Base-by-base conservation (phyloP, 345 rosid species). In the Lepidium sativum region DNA sequence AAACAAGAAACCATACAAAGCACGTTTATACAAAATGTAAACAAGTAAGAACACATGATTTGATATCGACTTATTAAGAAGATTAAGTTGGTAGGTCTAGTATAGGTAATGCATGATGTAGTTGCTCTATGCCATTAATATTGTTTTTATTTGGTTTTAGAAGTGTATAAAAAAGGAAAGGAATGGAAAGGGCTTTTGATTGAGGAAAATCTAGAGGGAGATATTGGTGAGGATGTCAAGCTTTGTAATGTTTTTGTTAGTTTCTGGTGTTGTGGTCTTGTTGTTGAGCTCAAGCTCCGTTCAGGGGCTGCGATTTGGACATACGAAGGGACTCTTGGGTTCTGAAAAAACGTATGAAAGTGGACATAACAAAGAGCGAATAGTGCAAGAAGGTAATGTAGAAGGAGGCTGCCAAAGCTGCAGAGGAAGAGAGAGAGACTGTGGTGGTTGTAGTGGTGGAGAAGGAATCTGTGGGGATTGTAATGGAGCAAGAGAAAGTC, bases 71-170 rank as follows among this genome's bases (percentile, higher is more conserved):
- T 27, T 27, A 27, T 27, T 27, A 27, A 27, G 29, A 25, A 27
- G 7, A 27, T 27, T 6, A 27, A 49, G 16, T 25, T 60, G 32
- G 61, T 69, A 60, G 74, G 54, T 69, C 43, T 60, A 12, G 25
- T 69, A 34, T 52, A 61, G 68, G 47, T 69, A 42, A 52, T 31
- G 61, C 74, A 69, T 60, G 74, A 16, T 34, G 32, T 52, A 8
- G 47, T 54, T 60, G 47, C 32, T 25, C 45, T 21, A 5, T 60
- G 41, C 42, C 10, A 60, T 50, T 41, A 12, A 5, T 10, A n/a
- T 20, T 16, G 35, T 23, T 12, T 47, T 44, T 31, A 11, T 14
- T 34, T 33, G 21, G 37, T 18, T 31, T 20, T 48, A 49, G 0
- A 49, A 50, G 53, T 39, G 44, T 40, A 59, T 59, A 69, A 42